A percentile compares a stretch with the other conserved stretches of the same genome.
These are phyloP conservation scores for Paecilomyces sp. DNA, from an alignment of 2,329 filamentous ascomycete species.

Conservation along the genomic window DNA sequence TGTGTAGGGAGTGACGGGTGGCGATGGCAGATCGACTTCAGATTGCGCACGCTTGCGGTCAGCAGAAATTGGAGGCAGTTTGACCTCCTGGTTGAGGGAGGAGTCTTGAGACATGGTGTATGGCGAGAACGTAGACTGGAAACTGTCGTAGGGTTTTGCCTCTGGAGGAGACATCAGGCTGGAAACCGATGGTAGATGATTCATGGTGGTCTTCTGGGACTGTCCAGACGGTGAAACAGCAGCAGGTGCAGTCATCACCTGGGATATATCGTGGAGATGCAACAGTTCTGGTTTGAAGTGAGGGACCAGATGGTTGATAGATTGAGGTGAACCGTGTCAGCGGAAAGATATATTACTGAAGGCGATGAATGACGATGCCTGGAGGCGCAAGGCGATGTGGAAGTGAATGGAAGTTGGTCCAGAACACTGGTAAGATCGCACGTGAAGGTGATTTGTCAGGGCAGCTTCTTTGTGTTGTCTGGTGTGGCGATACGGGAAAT, in stretches of 20 bases:
- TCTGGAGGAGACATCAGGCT: conserved; percentile 42
- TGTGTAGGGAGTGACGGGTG: conserved; percentile 39
- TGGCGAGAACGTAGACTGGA: conserved; percentile 23
- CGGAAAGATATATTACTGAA: background rate
- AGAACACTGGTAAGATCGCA: conserved; percentile 5
- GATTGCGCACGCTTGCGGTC: conserved; percentile 35
- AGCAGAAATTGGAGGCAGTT: conserved; percentile 33
- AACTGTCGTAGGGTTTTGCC: conserved; percentile 45
- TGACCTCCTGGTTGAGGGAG: conserved; percentile 23
- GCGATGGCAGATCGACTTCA: conserved; percentile 38
- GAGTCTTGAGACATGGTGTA: conserved; percentile 20
- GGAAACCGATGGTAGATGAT: conserved; percentile 35
- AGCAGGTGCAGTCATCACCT: conserved; percentile 17
- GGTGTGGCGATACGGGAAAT: conserved; percentile 7
- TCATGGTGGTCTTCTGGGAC: conserved; percentile 27
- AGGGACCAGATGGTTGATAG: background rate
- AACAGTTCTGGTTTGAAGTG: background rate
- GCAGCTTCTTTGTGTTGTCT: conserved; percentile 3
- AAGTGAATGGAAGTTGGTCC: conserved; percentile 20
- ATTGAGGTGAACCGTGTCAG: background rate
- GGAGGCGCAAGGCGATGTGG: conserved; percentile 14
- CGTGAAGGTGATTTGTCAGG: conserved; percentile 17
- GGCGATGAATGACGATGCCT: conserved; percentile 14
- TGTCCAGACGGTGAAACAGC: conserved; percentile 14
- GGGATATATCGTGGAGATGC: conserved; percentile 7